Conservation (phyloP, 805 yeast species). For the Myxozyma lipomycoides region DNA sequence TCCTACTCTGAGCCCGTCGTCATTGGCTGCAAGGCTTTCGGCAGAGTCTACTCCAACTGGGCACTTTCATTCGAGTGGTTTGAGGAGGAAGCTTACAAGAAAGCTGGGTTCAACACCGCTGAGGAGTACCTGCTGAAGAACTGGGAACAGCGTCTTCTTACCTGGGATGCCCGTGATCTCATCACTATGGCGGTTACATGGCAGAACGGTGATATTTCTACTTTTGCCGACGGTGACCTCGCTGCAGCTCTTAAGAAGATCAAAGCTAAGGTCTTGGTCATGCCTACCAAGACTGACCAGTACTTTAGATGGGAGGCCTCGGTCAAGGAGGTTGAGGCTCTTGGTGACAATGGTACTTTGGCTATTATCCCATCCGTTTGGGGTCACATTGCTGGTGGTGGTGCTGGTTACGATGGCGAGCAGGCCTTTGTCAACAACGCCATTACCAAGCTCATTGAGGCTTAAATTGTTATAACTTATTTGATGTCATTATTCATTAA, state of each 20-base stretch:
- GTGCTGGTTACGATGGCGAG: slow-evolving; percentile 23
- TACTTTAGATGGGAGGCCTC: slow-evolving; percentile 27
- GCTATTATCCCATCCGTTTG: slow-evolving; percentile 26
- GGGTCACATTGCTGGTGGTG: slow-evolving; percentile 29
- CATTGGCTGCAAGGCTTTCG: slow-evolving; percentile 26
- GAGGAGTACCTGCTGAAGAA: slow-evolving; percentile 22
- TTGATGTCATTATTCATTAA: too few relatives aligned
- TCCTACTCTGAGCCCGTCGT: slow-evolving; percentile 24
- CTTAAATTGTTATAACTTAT: background rate
- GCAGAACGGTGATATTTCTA: slow-evolving; percentile 28
- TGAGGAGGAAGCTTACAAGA: slow-evolving; percentile 26
- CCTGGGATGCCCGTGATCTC: slow-evolving; percentile 28
- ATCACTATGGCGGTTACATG: slow-evolving; percentile 27
- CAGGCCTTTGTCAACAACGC: slow-evolving; percentile 20
- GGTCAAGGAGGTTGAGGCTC: slow-evolving; percentile 23
- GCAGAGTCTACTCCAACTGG: slow-evolving; percentile 29
- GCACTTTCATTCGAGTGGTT: slow-evolving; percentile 28
- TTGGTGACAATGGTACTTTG: slow-evolving; percentile 23
- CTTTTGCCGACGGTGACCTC: slow-evolving; percentile 25
- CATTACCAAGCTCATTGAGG: slow-evolving; percentile 16
- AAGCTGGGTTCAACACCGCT: slow-evolving; percentile 23
- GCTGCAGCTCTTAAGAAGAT: slow-evolving; percentile 19
- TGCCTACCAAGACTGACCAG: slow-evolving; percentile 26
- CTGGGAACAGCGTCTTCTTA: slow-evolving; percentile 25
- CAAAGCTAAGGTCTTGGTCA: slow-evolving; percentile 24